Percentiles rank a stretch among this genome's conserved stretches.
These are phyloP conservation scores for Dothideomycetes sp. DNA, from an alignment of 2,329 filamentous ascomycete species.

Conservation along the genomic window DNA sequence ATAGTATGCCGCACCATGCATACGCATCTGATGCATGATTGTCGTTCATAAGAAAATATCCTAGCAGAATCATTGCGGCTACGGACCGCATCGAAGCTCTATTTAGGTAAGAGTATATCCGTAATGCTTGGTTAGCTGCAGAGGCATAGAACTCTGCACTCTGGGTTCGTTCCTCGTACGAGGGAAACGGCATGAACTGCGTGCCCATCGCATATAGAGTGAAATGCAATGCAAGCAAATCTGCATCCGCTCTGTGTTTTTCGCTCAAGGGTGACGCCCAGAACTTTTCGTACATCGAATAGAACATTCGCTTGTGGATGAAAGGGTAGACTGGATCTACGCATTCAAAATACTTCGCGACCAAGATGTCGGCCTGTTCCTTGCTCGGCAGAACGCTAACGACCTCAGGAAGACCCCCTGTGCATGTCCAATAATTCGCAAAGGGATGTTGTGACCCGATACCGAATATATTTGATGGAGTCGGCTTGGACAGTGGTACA, in stretches of 20 bases:
- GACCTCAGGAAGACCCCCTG: conserved; percentile 64
- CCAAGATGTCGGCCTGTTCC: conserved; percentile 61
- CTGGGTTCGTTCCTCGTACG: conserved; percentile 54
- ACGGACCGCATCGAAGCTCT: conserved; percentile 61
- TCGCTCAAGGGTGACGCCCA: conserved; percentile 52
- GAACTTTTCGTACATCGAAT: conserved; percentile 67
- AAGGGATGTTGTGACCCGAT: conserved; percentile 70
- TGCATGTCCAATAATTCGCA: conserved; percentile 71
- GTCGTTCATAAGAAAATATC: conserved; percentile 77
- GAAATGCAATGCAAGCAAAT: conserved; percentile 62
- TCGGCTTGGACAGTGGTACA: conserved; percentile 59
- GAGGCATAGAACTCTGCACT: conserved; percentile 61
- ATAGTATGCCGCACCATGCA: conserved; percentile 68
- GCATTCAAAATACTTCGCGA: conserved; percentile 41
- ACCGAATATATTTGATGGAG: conserved; percentile 69
- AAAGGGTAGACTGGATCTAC: conserved; percentile 76
- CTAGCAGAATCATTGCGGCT: conserved; percentile 72
- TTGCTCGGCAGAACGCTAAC: conserved; percentile 66
- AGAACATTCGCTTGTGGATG: conserved; percentile 64
- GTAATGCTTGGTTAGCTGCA: conserved; percentile 65
- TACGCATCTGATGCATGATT: conserved; percentile 76
- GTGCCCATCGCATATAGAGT: conserved; percentile 69
- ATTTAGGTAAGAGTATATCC: conserved; percentile 67
- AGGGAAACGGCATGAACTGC: conserved; percentile 55
- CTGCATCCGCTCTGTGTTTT: conserved; percentile 52